Percentiles rank a stretch among this genome's conserved stretches.
phyloP scores from a whole-genome alignment of 345 rosid genomes.

The Turnera subulata region DNA sequence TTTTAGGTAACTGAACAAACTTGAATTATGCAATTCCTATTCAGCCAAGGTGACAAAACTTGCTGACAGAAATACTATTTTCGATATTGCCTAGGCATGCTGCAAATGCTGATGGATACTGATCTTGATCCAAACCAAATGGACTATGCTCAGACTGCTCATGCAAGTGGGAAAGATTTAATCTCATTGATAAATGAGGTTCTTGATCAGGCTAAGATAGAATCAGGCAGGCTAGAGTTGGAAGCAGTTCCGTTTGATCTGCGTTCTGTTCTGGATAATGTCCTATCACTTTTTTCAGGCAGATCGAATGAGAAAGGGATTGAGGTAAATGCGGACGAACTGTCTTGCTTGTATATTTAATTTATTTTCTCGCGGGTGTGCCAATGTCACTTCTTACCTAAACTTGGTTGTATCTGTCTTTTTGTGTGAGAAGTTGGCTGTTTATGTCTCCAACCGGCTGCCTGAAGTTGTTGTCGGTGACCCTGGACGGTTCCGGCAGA shows the following conservation, averaged over 20 bases:
- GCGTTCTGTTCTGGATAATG: slow-evolving; percentile 62
- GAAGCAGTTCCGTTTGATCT: slow-evolving; percentile 85
- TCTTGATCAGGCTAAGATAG: slow-evolving; percentile 98
- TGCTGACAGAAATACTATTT: slow-evolving; percentile 12
- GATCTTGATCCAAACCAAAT: slow-evolving; percentile 66
- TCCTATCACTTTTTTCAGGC: slow-evolving; percentile 67
- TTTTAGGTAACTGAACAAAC: slow-evolving; percentile 45
- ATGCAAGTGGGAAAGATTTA: slow-evolving; percentile 78
- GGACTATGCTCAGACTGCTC: slow-evolving; percentile 90
- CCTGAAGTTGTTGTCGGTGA: slow-evolving; percentile 85
- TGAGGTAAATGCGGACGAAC: slow-evolving; percentile 46
- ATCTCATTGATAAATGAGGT: slow-evolving; percentile 80
- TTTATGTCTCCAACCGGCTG: slow-evolving; percentile 74
- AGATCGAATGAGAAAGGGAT: slow-evolving; percentile 69
- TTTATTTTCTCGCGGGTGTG: slow-evolving; percentile 3
- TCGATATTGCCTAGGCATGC: slow-evolving; percentile 61
- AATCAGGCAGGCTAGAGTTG: slow-evolving; percentile 90
- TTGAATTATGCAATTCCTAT: slow-evolving; percentile 1
- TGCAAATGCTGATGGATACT: slow-evolving; percentile 90
- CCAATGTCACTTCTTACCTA: slow-evolving; percentile 11
- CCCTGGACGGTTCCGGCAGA: slow-evolving; percentile 80
- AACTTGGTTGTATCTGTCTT: slow-evolving; percentile 17
- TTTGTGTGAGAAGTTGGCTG: slow-evolving; percentile 60
- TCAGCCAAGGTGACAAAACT: slow-evolving; percentile 4
- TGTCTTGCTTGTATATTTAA: not conserved